Base-by-base conservation (phyloP, 2,329 filamentous ascomycete species). In the Diaporthe destruens region DNA sequence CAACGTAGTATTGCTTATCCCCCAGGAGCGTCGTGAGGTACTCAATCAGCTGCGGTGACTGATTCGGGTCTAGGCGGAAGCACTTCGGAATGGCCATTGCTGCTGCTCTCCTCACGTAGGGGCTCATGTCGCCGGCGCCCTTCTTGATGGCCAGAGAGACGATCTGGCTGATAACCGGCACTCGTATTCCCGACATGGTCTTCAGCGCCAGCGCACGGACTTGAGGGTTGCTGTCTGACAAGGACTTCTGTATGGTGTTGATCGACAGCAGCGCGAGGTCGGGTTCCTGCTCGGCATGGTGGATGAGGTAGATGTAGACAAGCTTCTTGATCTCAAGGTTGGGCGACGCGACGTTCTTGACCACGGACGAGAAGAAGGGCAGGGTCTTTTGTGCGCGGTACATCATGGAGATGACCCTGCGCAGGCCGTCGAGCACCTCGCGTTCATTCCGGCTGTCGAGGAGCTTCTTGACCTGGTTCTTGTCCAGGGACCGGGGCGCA, bases 171-270 rank as follows among this genome's bases (percentile, higher is more conserved):
- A 99, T 99, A 67, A 98, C 95, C 0, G 96, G 96, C 0, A 99
- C 96, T n/a, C 93, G 90, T 75, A 99, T 98, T 16, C 94, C 95
- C 0, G 95, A 97, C 96, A 99, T 99, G 76, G 96, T 98, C 75
- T 95, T 94, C 75, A 99, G 87, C 0, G 96, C 96, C 78, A 99
- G 92, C 29, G 96, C 94, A 76, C 96, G 92, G 25, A 98, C 91
- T 80, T 97, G 93, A 1, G 96, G 94, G 81, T 95, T 98, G 72
- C 92, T 87, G 82, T 99, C 96, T 32, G 95, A 97, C 72, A 99
- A 89, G 12, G 96, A 98, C 83, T 98, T 98, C 80, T 99, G 96
- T 77, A 99, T 98, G 8, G 96, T 97, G 84, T 99, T 99, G 88
- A 99, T 98, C 73, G 95, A 98, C 56, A 99, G 89, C 49, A 99